These are phyloP conservation scores for Phytophthora melonis DNA, from an alignment of 352 stramenopile genomes.

Conservation along the genomic window DNA sequence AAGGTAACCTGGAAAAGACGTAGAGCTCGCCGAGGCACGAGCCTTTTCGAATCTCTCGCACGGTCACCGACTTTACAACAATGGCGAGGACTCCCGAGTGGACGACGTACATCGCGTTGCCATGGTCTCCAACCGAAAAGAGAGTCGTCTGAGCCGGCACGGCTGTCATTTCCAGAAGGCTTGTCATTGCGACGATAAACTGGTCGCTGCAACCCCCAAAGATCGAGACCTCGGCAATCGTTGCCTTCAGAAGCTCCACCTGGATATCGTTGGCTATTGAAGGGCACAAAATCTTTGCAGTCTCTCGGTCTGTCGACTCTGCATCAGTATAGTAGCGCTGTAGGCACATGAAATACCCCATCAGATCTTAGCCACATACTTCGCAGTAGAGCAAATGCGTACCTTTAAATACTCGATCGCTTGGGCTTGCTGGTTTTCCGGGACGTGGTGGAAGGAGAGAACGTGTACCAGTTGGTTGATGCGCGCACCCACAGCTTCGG, in stretches of 20 bases:
- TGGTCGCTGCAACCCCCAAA: constrained; percentile 25
- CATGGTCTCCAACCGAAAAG: constrained; percentile 56
- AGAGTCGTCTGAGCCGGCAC: constrained; percentile 60
- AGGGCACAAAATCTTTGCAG: constrained; percentile 66
- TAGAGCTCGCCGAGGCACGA: constrained; percentile 70
- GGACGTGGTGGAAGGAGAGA: not conserved
- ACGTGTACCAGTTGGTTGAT: constrained; percentile 2
- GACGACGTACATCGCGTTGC: constrained; percentile 76
- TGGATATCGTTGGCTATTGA: constrained; percentile 76
- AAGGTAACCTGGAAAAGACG: constrained; percentile 14
- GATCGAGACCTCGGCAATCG: not conserved
- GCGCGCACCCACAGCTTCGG: not conserved
- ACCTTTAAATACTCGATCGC: constrained; percentile 7
- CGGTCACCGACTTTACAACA: constrained; percentile 52
- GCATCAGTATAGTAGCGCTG: constrained; percentile 66
- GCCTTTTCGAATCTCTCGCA: constrained; percentile 69
- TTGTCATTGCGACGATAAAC: constrained; percentile 64
- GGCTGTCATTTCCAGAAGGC: constrained; percentile 61
- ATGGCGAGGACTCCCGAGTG: constrained; percentile 56
- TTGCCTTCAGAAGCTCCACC: constrained; percentile 60
- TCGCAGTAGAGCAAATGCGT: not conserved
- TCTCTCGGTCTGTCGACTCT: constrained; percentile 69
- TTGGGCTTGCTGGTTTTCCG: constrained; percentile 2
- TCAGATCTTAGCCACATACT: no score
- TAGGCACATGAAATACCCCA: not conserved